Evolutionary conservation across 768 basidiomycete species (phyloP).

Genomic region (Boletus sp.): DNA sequence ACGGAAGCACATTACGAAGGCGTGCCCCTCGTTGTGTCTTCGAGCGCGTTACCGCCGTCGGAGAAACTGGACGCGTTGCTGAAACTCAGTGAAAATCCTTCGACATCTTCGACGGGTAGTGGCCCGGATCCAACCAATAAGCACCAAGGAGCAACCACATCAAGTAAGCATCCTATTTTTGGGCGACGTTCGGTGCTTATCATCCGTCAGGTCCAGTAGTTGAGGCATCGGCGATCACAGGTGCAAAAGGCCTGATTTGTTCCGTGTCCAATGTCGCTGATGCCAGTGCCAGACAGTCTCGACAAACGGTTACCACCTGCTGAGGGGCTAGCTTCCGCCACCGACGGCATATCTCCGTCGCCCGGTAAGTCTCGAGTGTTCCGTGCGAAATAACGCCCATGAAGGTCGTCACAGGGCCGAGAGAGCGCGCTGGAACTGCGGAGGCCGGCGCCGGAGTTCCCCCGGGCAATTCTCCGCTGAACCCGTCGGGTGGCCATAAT

Average conservation of each 20-base stretch:
- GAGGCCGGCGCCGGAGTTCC: not conserved
- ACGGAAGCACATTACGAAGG: constrained; percentile 17
- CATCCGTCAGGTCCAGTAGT: constrained; percentile 21
- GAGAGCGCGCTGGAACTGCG: constrained; percentile 1
- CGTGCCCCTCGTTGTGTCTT: constrained; percentile 16
- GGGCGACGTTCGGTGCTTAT: constrained; percentile 6
- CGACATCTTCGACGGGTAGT: constrained; percentile 12
- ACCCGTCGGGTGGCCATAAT: constrained; percentile 9
- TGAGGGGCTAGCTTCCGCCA: not conserved
- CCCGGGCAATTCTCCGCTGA: constrained; percentile 6
- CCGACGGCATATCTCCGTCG: not conserved
- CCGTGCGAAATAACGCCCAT: constrained; percentile 4
- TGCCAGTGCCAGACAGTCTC: constrained; percentile 9
- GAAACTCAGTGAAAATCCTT: constrained; percentile 20
- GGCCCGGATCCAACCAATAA: constrained; percentile 1
- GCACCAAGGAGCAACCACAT: constrained; percentile 27
- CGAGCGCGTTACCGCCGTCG: constrained; percentile 11
- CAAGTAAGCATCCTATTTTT: constrained; percentile 16
- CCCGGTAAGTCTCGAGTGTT: constrained; percentile 12
- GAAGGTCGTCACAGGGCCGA: constrained; percentile 14
- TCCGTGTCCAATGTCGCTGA: constrained; percentile 9
- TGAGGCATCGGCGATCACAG: constrained; percentile 15
- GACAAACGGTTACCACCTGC: constrained; percentile 4
- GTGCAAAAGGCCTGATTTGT: constrained; percentile 11
- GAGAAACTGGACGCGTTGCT: constrained; percentile 26